Evolutionary conservation across 2,329 filamentous ascomycete species (phyloP).

Genomic region (Penicillium sp.): DNA sequence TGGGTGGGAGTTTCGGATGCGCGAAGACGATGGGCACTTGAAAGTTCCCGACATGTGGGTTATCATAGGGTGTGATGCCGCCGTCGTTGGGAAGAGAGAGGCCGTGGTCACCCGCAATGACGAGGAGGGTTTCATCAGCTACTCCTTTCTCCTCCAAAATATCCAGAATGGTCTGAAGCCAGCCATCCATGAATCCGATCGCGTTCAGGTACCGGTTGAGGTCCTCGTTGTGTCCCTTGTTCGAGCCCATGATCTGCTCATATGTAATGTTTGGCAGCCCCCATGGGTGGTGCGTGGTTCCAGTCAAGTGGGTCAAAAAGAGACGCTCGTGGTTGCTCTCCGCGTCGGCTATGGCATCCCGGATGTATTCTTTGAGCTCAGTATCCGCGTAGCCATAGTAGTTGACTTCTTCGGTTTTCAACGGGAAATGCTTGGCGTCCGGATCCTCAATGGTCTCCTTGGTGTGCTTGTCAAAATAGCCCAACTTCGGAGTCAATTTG

Average conservation of each 20-base stretch:
- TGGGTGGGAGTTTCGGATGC: slow-evolving; percentile 31
- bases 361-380: slow-evolving; percentile 32
- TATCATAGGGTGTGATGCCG: slow-evolving; percentile 34
- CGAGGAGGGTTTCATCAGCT: slow-evolving; percentile 32
- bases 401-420: slow-evolving; percentile 28
- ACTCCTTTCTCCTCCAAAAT: slow-evolving; percentile 33
- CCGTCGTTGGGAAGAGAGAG: slow-evolving; percentile 38
- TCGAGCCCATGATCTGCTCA: slow-evolving; percentile 22
- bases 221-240: slow-evolving; percentile 21
- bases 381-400: slow-evolving; percentile 36
- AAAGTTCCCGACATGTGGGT: slow-evolving; percentile 34
- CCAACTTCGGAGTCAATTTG: slow-evolving; percentile 27
- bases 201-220: slow-evolving; percentile 33
- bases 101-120: slow-evolving; percentile 37
- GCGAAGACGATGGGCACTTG: slow-evolving; percentile 35
- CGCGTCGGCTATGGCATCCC: slow-evolving; percentile 33
- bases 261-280: slow-evolving; percentile 28
- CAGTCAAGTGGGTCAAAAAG: slow-evolving; percentile 35
- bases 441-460: slow-evolving; percentile 27
- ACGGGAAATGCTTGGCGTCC: slow-evolving; percentile 27
- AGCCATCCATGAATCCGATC: slow-evolving; percentile 32
- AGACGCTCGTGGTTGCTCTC: slow-evolving; percentile 31
- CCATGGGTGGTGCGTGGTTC: slow-evolving; percentile 37
- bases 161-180: slow-evolving; percentile 31
- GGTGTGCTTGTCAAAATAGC: slow-evolving; percentile 28